Base-by-base conservation (phyloP, 257 asterid genomes). In the Solanum ossicruentum region DNA sequence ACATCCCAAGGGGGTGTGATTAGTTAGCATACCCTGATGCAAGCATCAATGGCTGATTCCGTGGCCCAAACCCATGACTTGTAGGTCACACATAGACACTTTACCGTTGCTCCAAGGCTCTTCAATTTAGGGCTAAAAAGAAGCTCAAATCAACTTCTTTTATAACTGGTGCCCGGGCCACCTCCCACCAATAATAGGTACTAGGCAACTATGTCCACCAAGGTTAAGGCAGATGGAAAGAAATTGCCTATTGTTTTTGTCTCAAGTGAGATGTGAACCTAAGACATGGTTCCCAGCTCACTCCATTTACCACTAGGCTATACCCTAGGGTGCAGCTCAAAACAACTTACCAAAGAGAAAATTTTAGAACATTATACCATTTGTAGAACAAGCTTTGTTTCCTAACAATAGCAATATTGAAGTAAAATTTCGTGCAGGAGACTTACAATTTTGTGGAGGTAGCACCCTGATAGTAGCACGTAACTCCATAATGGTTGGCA, bases 371-470 rank as follows among this genome's bases (percentile, higher is more conserved):
- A 9, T 16, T 18, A 78, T 78, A 78, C 83, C 49, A 78, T 28
- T 16, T 52, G 66, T 28, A 78, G 49, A 52, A 78, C 65, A 16
- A 26, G 65, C 17, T 78, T 28, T 78, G 43, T 75, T 23, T 49
- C 18, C 83, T 78, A 52, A 26, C 26, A 26, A 16, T 52, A 52
- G 66, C 28, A 52, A 8, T 75, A 15, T 51, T 16, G 6, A 78
- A 78, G 83, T 28, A 79, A 84, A 78, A 88, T 52, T 52, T 23
- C 55, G 84, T 63, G 65, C 60, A 84, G 67, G 45, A 85, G 67
- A 90, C 98, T 84, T 91, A 95, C 99, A 92, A 84, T 93, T 98
- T 93, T 92, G 96, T 47, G 98, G 97, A 85, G 98, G 98, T 86
- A 97, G 88, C 87, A 97, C 97, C 89, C 96, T 89, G 91, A 97